Base-by-base conservation (phyloP, 257 asterid genomes). In the Nicotiana benthamiana region DNA sequence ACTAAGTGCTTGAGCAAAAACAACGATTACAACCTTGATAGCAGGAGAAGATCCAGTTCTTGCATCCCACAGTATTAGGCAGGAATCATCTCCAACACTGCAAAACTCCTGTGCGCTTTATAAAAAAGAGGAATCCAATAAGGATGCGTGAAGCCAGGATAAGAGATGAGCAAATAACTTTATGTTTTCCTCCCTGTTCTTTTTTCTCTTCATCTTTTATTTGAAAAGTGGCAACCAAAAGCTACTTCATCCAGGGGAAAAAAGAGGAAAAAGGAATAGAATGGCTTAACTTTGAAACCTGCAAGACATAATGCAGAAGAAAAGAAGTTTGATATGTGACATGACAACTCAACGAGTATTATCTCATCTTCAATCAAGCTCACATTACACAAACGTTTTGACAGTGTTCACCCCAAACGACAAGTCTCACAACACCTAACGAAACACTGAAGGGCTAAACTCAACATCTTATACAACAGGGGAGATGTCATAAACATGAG, bases 31-130 rank as follows among this genome's bases (percentile, higher is more conserved):
- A 67, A 93, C 98, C 98, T 90, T 92, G 57, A 87, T 77, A 65
- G 75, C 96, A 66, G 98, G 98, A 86, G 95, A 79, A 82, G 85
- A 52, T 79, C 97, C 93, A 83, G 87, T 86, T 89, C 98, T 88
- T 75, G 96, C 94, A 84, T 94, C 97, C 98, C 98, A 94, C 43
- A 94, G 89, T 67, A 94, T 92, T 75, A 94, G 94, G 89, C 98
- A 89, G 81, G 97, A 91, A 89, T 94, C 98, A 84, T 94, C 97
- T 72, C 98, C 98, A 85, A 94, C 97, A 79, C 98, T 94, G 79
- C 98, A 94, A 86, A 94, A 94, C 89, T 94, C 97, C 87, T 90
- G 91, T 6, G 91, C 85, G 51, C 98, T 94, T 68, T 80, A 92
- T 81, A 82, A 62, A 86, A 60, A 53, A 77, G 27, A 80, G 36